phyloP scores from a whole-genome alignment of 2,329 filamentous ascomycete genomes.

The Pseudogymnoascus sp. region DNA sequence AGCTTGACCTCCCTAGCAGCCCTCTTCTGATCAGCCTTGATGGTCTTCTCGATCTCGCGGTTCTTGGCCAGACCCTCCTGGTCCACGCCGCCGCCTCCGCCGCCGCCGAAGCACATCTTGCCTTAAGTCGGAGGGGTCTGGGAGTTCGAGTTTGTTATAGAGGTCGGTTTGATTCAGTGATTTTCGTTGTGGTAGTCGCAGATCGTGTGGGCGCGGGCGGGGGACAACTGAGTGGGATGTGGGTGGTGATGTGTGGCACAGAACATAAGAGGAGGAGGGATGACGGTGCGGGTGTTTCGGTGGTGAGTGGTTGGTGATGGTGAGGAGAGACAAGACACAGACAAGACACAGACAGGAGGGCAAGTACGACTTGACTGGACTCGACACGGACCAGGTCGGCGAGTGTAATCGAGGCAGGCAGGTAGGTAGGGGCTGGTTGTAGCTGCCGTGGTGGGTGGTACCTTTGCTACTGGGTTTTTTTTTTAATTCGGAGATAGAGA shows the following conservation, averaged over 20 bases:
- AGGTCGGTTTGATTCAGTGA: not conserved
- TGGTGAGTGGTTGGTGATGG: not conserved
- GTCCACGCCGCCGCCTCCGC: conserved; percentile 37
- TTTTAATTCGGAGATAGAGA: not conserved
- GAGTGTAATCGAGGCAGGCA: not conserved
- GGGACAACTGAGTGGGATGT: not conserved
- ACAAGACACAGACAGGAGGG: not conserved
- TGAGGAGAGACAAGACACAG: not conserved
- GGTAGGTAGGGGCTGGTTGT: too few relatives aligned
- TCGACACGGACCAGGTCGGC: not conserved
- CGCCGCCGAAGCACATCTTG: conserved; percentile 58
- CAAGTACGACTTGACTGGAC: not conserved
- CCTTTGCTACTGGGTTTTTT: not conserved
- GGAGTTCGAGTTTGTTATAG: not conserved
- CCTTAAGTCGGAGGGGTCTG: not conserved
- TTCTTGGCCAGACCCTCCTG: conserved; percentile 46
- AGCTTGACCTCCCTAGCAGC: conserved; percentile 88
- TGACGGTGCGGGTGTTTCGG: not conserved
- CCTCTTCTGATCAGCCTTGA: conserved; percentile 81
- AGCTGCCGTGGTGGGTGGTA: not conserved
- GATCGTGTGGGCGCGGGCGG: not conserved
- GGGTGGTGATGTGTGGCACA: not conserved
- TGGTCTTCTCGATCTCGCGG: conserved; percentile 74
- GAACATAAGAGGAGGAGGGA: not conserved
- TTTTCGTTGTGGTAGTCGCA: not conserved